A percentile compares a stretch with the other conserved stretches of the same genome.
phyloP scores from a whole-genome alignment of 2,329 filamentous ascomycete species.

The Fusarium verrucosum region DNA sequence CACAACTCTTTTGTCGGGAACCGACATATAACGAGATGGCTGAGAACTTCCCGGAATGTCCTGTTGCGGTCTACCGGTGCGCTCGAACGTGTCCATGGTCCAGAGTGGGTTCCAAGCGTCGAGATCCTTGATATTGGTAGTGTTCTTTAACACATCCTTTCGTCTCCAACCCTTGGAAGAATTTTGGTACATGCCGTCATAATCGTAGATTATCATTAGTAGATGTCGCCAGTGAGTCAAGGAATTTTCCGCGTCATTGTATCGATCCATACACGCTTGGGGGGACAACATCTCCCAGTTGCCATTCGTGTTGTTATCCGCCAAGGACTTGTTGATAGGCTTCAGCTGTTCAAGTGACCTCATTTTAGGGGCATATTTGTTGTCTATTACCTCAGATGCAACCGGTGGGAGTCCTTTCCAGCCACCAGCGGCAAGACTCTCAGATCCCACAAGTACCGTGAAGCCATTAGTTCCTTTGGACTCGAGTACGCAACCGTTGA shows the following conservation, averaged over 20 bases:
- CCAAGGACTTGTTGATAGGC: conserved; percentile 7
- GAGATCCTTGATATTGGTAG: neutral
- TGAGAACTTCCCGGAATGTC: no score
- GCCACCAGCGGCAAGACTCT: neutral
- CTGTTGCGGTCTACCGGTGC: neutral
- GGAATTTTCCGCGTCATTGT: conserved; percentile 7
- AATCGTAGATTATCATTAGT: conserved; percentile 18
- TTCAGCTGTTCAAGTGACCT: neutral
- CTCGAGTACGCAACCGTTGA: conserved; percentile 21
- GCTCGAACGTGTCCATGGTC: neutral
- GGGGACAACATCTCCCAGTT: neutral
- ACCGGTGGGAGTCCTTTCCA: conserved; percentile 4
- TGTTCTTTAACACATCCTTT: conserved; percentile 11
- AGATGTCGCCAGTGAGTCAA: conserved; percentile 22
- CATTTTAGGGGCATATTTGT: no score
- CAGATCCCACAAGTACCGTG: conserved; percentile 4
- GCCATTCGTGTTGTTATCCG: neutral
- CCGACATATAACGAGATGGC: no score
- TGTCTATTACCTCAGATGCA: rapidly evolving
- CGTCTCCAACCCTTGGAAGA: conserved; percentile 18
- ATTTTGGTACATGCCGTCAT: conserved; percentile 5
- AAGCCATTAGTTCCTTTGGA: conserved; percentile 27
- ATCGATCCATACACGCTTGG: conserved; percentile 2
- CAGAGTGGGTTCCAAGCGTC: conserved; percentile 9
- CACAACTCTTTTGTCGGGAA: no score